Evolutionary conservation across 192 early-diverging fungal genomes (phyloP).

Genomic region (Anaeromyces robustus): DNA sequence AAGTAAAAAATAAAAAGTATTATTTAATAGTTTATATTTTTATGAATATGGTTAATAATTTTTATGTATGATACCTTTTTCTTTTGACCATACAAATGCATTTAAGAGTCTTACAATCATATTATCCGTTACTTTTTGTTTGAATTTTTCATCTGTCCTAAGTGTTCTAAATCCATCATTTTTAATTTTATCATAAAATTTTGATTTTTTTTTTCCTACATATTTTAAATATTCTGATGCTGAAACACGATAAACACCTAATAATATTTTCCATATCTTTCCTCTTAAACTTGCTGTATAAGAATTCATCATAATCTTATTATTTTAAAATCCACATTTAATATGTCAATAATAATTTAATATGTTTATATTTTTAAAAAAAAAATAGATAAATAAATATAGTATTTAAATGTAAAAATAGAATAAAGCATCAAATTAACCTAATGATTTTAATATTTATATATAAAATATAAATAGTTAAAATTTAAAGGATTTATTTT

Average conservation of each 20-base stretch:
- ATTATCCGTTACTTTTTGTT: conserved; percentile 49
- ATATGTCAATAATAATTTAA: no score
- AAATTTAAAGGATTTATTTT: no score
- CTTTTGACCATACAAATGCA: conserved; percentile 63
- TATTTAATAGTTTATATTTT: no score
- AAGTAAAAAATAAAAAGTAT: no score
- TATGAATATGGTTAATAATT: no score
- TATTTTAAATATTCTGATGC: conserved; percentile 55
- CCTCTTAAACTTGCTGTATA: conserved; percentile 18
- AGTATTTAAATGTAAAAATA: no score
- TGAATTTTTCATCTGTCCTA: conserved; percentile 61
- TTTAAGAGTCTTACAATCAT: conserved; percentile 66
- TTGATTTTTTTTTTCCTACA: conserved; percentile 51
- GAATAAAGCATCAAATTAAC: no score
- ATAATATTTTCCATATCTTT: conserved; percentile 55
- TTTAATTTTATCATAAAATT: conserved; percentile 62
- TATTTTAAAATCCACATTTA: no score
- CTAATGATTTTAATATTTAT: no score
- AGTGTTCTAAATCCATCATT: conserved; percentile 83
- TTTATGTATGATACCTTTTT: conserved; percentile 34
- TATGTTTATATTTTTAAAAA: no score
- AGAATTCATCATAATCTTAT: neutral
- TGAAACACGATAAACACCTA: conserved; percentile 55
- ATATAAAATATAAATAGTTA: no score
- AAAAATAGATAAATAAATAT: no score